Evolutionary conservation across 192 early-diverging fungal genomes (phyloP), one percentile per base, ranked within the genome.

Genomic region (Piromyces finnis): DNA sequence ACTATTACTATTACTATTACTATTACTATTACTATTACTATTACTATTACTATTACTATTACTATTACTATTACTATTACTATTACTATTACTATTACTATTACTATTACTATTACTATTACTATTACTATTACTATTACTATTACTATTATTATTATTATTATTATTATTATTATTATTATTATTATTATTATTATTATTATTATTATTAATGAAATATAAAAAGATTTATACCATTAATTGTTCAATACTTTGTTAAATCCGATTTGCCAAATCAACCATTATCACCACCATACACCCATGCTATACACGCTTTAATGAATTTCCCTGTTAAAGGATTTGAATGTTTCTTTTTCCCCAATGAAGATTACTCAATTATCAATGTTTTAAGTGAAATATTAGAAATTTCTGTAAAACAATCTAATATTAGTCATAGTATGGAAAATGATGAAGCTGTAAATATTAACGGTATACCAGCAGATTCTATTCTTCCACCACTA

Each of bases 271-370:
- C 84, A 51, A 68, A 78, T 9, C 78, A 80, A 22, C 90, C 93
- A 18, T 80, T 95, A n/a, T 79, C 87, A 28, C 87, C 94, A 22
- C 94, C 94, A 30, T 88, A 92, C 37, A 90, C 91, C 12, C 93
- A 94, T 84, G 91, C 91, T 0, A 89, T 95, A n/a, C 92, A 95
- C 82, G 88, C 89, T 0, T 83, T 95, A 7, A 83, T 95, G 81
- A 89, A 89, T 80, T 87, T 85, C 77, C 88, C 88, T 22, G 80
- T 85, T 7, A 88, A 91, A n/a, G 82, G 82, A 7, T 39, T 83
- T 83, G 29, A 80, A 80, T 29, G 12, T 26, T 27, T 22, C 9
- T 87, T 87, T n/a, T 82, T 86, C 29, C 77, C 82, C 27, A 28
- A 80, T 78, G 30, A 68, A 79, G 83, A 84, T 32, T 78, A 80